Evolutionary conservation across 352 stramenopile genomes (phyloP), one percentile per base, ranked within the genome.

Genomic region (Globisporangium emineosum): DNA sequence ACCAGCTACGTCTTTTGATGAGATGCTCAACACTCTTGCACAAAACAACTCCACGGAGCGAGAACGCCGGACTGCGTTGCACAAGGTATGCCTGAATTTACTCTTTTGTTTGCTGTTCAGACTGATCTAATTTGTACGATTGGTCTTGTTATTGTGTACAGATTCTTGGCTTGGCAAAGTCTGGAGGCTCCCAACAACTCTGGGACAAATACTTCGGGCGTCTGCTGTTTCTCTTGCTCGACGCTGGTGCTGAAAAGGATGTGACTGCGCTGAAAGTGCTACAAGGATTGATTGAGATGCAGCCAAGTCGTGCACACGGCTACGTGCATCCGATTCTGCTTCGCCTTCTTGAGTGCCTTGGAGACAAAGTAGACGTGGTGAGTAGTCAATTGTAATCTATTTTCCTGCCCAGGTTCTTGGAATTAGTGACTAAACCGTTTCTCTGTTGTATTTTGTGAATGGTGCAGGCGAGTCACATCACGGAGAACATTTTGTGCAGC

Each of bases 291-390:
- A 68, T 92, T 6, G 57, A 73, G 42, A 58, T 63, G 19, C 79
- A 88, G 32, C 62, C 70, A 13, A 60, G 64, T 35, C 81, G 77
- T 7, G 69, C 73, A 0, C 67, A 89, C 57, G 71, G 76, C 57
- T 89, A 82, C 65, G 75, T 85, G 33, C 73, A 88, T 35, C 66
- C 79, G n/a, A 79, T 92, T 61, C 61, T 90, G 19, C 58, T 82
- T 30, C 77, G 79, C 3, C 70, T 93, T 17, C 65, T 89, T 7
- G 78, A 86, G 45, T 68, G 72, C 30, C 72, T 83, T 17, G 75
- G 62, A 27, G 62, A 72, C 10, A 73, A 77, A 60, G 64, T 75
- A 0, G 76, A 81, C 40, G 60, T 88, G 64, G 74, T 85, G 62
- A 63, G 78, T 71, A n/a, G 2, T 43, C 9, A 30, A 12, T 2